Base-by-base conservation (phyloP, 2,329 filamentous ascomycete genomes). In the Fusarium abutilonis region DNA sequence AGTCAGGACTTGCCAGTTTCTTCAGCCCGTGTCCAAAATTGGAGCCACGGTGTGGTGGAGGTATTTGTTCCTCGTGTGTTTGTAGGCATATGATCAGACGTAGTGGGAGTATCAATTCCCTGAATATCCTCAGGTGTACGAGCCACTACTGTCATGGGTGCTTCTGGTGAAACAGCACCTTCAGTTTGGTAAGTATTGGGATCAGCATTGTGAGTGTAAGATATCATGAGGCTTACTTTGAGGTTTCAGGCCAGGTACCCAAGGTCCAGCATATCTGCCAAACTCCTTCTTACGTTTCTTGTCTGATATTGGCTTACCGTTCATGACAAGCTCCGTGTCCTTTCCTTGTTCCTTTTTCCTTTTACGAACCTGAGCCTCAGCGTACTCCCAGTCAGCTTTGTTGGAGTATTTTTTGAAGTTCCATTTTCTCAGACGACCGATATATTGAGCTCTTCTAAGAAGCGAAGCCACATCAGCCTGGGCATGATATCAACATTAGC, bases 281-380 rank as follows among this genome's bases (percentile, higher is more conserved):
- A 52, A n/a, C 41, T 31, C 40, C 15, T 52, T 52, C 9, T 36
- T 45, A 13, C 36, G 17, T 38, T 52, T 52, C 34, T 52, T 19
- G 26, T 17, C 17, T 3, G n/a, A 11, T 23, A 52, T 15, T 10
- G 21, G 14, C 11, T 31, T 28, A 13, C 32, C 49, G 17, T 43
- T 38, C 6, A 52, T 28, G 10, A 45, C 23, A 26, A 52, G 41
- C 23, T 52, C 40, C 4, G 26, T 52, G 3, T 52, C 49, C 8
- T 42, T 53, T 35, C 36, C 42, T 10, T 15, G 28, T 17, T 15
- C 7, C 14, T 36, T 26, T 35, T 41, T 47, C 14, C 35, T 17
- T 29, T 40, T 46, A 6, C 42, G 50, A 19, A 52, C 23, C 10
- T 46, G 13, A 1, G 15, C 6, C 9, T 10, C 29, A 13, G 50